Evolutionary conservation across 306 rosid genomes (phyloP).

Genomic region (Lathyrus aphaca): DNA sequence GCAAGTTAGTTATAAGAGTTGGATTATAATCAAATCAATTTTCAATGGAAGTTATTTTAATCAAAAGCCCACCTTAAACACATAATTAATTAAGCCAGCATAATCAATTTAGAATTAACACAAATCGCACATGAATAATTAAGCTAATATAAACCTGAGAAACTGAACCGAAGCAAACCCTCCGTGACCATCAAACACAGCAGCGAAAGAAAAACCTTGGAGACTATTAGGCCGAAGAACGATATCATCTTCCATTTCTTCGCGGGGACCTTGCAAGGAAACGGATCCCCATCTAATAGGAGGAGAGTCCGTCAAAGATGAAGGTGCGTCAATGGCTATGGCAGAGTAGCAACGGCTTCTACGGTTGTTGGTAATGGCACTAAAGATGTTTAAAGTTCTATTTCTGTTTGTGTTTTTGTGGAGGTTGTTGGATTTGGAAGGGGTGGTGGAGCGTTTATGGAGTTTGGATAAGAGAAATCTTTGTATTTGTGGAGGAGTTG

Average conservation of each 20-base stretch:
- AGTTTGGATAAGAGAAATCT: conserved; percentile 60
- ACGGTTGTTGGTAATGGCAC: conserved; percentile 26
- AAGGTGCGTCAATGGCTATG: conserved; percentile 82
- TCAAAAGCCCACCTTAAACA: too few relatives aligned
- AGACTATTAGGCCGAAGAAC: conserved; percentile 66
- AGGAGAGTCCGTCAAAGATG: conserved; percentile 58
- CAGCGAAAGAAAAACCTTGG: conserved; percentile 79
- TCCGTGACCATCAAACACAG: conserved; percentile 96
- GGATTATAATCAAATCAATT: neutral
- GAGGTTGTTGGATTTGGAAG: conserved; percentile 35
- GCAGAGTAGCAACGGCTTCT: conserved; percentile 65
- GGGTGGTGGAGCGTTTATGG: conserved; percentile 39
- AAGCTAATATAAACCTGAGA: conserved; percentile 59
- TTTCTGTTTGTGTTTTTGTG: conserved; percentile 39
- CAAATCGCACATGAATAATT: neutral
- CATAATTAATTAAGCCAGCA: too few relatives aligned
- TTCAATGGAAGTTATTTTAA: too few relatives aligned
- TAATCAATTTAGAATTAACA: neutral
- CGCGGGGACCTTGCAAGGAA: conserved; percentile 78
- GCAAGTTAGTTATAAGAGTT: too few relatives aligned
- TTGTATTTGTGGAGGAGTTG: conserved; percentile 78
- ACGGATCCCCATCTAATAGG: conserved; percentile 84
- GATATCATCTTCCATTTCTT: conserved; percentile 90
- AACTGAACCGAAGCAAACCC: conserved; percentile 80
- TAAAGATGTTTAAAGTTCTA: conserved; percentile 14